These are phyloP conservation scores for Pseudonectria buxi DNA, from an alignment of 2,329 filamentous ascomycete genomes.

Conservation along the genomic window DNA sequence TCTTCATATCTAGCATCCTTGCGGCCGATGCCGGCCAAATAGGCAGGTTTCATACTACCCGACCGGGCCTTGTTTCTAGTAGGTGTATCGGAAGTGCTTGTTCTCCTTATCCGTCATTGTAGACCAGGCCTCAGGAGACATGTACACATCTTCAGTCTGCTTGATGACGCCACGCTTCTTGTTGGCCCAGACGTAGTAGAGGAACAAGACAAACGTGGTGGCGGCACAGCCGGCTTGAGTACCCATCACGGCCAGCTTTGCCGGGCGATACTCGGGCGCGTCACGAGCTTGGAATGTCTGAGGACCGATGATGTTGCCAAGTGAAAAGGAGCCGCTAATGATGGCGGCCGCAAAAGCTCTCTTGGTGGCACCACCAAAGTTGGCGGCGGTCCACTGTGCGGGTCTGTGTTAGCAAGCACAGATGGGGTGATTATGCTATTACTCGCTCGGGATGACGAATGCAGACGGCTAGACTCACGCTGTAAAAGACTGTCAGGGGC, in stretches of 20 bases:
- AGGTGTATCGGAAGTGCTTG: slow-evolving; percentile 47
- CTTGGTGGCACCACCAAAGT: slow-evolving; percentile 46
- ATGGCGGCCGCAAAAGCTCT: slow-evolving; percentile 43
- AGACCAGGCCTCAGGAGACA: slow-evolving; percentile 38
- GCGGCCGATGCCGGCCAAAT: no score
- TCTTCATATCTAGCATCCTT: no score
- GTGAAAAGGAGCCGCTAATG: slow-evolving; percentile 43
- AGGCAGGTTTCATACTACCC: no score
- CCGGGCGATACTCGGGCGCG: slow-evolving; percentile 45
- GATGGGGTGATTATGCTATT: no score
- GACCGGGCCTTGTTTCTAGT: slow-evolving; percentile 18
- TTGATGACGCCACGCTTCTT: slow-evolving; percentile 28
- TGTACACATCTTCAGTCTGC: slow-evolving; percentile 33
- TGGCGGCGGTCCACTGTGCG: slow-evolving; percentile 40
- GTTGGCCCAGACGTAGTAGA: slow-evolving; percentile 46
- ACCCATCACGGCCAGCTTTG: slow-evolving; percentile 48
- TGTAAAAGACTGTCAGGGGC: slow-evolving; percentile 39
- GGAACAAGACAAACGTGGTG: slow-evolving; percentile 37
- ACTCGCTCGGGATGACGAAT: background rate
- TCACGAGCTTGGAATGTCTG: slow-evolving; percentile 48
- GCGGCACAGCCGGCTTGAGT: slow-evolving; percentile 39
- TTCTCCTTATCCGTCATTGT: slow-evolving; percentile 53
- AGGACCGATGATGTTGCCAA: slow-evolving; percentile 51
- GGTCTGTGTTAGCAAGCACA: background rate
- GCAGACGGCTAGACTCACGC: slow-evolving; percentile 22